Percentiles rank a stretch among this genome's conserved stretches.
Conservation (phyloP, 495 filamentous ascomycete species). For the Rusavskia elegans region DNA sequence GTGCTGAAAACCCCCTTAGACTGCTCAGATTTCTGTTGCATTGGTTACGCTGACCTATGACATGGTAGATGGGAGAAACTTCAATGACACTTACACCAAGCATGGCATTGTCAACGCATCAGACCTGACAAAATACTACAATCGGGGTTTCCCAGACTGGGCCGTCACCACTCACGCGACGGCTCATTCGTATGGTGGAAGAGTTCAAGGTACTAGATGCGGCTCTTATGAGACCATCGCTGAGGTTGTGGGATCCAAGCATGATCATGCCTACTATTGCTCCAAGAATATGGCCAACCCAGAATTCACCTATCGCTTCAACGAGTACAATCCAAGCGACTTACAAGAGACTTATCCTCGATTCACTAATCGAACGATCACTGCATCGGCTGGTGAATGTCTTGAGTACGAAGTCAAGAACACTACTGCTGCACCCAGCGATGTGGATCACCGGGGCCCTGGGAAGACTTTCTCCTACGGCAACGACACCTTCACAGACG, state of each 20-base stretch:
- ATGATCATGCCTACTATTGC: slow-evolving; percentile 8
- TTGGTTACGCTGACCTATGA: slow-evolving; percentile 5
- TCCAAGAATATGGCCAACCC: not conserved
- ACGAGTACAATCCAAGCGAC: slow-evolving; percentile 8
- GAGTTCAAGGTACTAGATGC: not conserved
- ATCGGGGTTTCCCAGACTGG: not conserved
- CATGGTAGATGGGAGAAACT: slow-evolving; percentile 5
- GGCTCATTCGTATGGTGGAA: slow-evolving; percentile 2
- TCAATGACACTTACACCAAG: slow-evolving; percentile 2
- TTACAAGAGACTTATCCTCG: slow-evolving; percentile 1
- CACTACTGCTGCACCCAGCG: not conserved
- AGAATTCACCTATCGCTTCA: slow-evolving; percentile 11
- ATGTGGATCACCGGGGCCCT: not conserved
- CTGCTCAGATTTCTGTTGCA: slow-evolving; percentile 6
- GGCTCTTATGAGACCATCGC: not conserved
- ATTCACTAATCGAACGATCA: slow-evolving; percentile 6
- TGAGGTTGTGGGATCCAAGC: not conserved
- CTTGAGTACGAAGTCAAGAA: not conserved
- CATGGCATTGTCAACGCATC: slow-evolving; percentile 3
- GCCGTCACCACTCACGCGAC: not conserved
- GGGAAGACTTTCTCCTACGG: not conserved
- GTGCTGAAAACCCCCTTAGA: not conserved
- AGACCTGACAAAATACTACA: slow-evolving; percentile 3
- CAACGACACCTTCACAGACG: not conserved
- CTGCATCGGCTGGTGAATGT: slow-evolving; percentile 5